Base-by-base conservation (phyloP, 257 asterid genomes). In the Ehretia macrophylla region DNA sequence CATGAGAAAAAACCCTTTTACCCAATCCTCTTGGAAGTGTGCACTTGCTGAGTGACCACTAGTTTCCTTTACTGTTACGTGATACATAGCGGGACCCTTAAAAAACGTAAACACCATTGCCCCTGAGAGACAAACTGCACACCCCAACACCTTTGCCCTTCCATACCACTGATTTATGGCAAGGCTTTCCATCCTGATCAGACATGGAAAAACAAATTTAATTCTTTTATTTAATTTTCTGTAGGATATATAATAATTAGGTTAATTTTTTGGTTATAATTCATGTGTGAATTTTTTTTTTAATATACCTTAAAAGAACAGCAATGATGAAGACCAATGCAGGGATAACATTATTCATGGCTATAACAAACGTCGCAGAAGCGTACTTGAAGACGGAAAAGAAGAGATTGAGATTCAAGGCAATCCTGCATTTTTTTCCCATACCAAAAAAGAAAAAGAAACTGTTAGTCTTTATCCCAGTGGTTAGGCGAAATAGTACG, bases 281-380 rank as follows among this genome's bases (percentile, higher is more conserved):
- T 42, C 12, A 10, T 10, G 8, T 42, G 47, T 1, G 12, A 14
- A n/a, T 22, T 27, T 11, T 13, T 8, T 11, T 55, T 11, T 27
- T 11, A 0, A 48, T 20, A 39, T 71, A 82, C 95, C 95, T 81
- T 11, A 76, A 65, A 59, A 74, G 58, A 32, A 86, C 74, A 9
- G 95, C 82, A 71, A 86, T 62, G 62, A 83, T 51, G 35, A 83
- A 86, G 21, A 80, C 85, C 60, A 83, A 40, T 0, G 77, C 68
- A 49, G 95, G 95, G 42, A 74, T 74, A 13, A 75, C 63, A 60
- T 80, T 83, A 8, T 76, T 62, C 21, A 69, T 68, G 65, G 95
- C 92, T 4, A 82, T 70, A 3, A 79, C 85, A 75, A 77, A 76
- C 39, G 92, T 86, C 4, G 95, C 92, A 5, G 95, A 81, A 4